Evolutionary conservation across 495 filamentous ascomycete species (phyloP).

Genomic region (Tuber aestivum): DNA sequence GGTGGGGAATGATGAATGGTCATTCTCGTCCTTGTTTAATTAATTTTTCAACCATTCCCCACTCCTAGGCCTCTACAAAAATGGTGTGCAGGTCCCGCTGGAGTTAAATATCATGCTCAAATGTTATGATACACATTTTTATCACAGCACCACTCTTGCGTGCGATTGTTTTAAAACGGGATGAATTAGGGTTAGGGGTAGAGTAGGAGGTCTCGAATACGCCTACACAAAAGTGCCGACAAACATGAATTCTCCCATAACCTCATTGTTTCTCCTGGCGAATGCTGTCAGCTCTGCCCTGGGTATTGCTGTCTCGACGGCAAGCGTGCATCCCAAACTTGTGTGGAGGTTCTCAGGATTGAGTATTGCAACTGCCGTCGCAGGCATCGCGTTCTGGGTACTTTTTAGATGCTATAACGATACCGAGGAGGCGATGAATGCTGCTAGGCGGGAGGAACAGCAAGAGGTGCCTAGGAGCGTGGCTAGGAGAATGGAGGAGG

Average conservation of each 20-base stretch:
- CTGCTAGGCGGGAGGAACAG: not conserved
- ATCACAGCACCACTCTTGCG: too few species aligned
- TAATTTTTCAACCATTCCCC: too few species aligned
- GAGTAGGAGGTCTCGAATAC: constrained; percentile 66
- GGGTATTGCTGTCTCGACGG: constrained; percentile 55
- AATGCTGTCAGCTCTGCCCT: constrained; percentile 56
- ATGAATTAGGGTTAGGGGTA: too few species aligned
- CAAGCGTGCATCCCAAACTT: constrained; percentile 57
- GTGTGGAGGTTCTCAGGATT: constrained; percentile 48
- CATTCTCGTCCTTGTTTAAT: too few species aligned
- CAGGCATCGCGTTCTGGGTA: constrained; percentile 37
- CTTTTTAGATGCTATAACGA: constrained; percentile 26
- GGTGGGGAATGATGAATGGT: too few species aligned
- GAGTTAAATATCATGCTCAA: too few species aligned
- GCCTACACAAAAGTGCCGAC: constrained; percentile 65
- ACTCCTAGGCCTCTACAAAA: too few species aligned
- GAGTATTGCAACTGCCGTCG: constrained; percentile 28
- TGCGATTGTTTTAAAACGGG: too few species aligned
- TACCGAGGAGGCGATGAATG: constrained; percentile 34
- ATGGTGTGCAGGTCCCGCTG: too few species aligned
- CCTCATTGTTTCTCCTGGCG: constrained; percentile 59
- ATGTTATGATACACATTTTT: too few species aligned
- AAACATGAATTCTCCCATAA: constrained; percentile 64
- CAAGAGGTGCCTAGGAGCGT: not conserved
- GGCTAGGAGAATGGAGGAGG: not conserved